A percentile compares a stretch with the other conserved stretches of the same genome.
Conservation (phyloP, 2,329 filamentous ascomycete genomes). For the Cordyceps tenuipes region DNA sequence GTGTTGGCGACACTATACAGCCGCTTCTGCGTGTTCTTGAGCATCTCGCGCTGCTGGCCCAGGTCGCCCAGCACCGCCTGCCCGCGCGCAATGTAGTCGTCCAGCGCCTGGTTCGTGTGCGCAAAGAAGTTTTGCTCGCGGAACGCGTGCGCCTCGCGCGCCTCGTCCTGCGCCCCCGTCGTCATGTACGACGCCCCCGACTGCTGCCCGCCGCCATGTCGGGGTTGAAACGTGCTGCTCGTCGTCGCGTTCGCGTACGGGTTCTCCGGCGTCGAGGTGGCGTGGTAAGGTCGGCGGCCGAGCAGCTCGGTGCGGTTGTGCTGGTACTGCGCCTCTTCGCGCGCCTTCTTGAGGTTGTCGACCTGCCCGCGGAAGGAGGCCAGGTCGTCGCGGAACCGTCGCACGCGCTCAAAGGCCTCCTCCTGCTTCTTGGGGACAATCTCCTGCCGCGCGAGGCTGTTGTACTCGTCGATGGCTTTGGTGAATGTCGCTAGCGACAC, state of each 20-base stretch:
- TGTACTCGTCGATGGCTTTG: conserved; percentile 89
- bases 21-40: conserved; percentile 87
- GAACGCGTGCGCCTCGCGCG: conserved; percentile 72
- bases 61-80: conserved; percentile 85
- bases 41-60: conserved; percentile 81
- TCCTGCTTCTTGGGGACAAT: conserved; percentile 85
- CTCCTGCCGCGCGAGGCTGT: conserved; percentile 75
- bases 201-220: conserved; percentile 24
- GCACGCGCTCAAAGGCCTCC: conserved; percentile 78
- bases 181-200: conserved; percentile 21
- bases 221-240: conserved; percentile 27
- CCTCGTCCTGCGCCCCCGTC: conserved; percentile 52
- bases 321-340: conserved; percentile 63
- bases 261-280: conserved; percentile 68
- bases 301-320: conserved; percentile 72
- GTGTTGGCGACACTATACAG: conserved; percentile 93
- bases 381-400: conserved; percentile 77
- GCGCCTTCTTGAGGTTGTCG: conserved; percentile 65
- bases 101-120: conserved; percentile 73
- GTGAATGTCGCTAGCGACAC: conserved; percentile 71
- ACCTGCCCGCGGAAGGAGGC: conserved; percentile 71
- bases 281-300: conserved; percentile 68
- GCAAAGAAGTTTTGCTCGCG: conserved; percentile 84
- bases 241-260: conserved; percentile 63
- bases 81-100: conserved; percentile 88